Percentiles rank a stretch among this genome's conserved stretches.
Conservation (phyloP, 257 asterid genomes). For the Solanum chaucha region DNA sequence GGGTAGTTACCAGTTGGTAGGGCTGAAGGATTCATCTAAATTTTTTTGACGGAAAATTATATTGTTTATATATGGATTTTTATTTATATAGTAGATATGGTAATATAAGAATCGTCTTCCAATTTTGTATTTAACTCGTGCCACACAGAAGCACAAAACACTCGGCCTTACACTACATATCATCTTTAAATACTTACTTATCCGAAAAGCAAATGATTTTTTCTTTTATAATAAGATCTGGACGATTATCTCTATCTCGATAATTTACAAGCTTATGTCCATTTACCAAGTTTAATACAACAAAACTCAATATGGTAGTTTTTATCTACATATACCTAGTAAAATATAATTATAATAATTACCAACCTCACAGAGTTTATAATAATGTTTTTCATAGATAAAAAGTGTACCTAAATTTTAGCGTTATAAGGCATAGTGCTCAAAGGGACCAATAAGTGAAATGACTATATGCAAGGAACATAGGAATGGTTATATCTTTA, state of each 20-base stretch:
- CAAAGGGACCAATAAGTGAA: not conserved
- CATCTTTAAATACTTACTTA: not conserved
- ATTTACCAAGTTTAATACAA: not conserved
- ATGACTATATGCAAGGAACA: not conserved
- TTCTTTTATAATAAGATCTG: not conserved
- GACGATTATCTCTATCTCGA: not conserved
- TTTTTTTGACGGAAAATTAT: not conserved
- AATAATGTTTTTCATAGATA: not conserved
- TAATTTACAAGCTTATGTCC: not conserved
- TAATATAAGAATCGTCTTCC: too few species aligned
- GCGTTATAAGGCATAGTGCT: not conserved
- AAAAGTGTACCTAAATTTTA: not conserved
- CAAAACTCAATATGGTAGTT: not conserved
- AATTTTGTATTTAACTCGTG: not conserved
- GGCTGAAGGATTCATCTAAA: accelerated
- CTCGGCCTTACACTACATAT: not conserved
- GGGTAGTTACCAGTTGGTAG: not conserved
- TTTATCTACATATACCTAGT: not conserved
- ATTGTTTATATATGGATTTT: not conserved
- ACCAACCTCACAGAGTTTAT: not conserved
- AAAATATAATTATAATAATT: not conserved
- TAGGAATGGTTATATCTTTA: not conserved
- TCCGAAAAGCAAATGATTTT: not conserved
- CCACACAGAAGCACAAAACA: not conserved
- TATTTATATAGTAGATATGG: too few species aligned